Percentiles rank a stretch among this genome's conserved stretches.
These are phyloP conservation scores for Acorus gramineus DNA, from an alignment of 106 monocot genomes.

Conservation along the genomic window DNA sequence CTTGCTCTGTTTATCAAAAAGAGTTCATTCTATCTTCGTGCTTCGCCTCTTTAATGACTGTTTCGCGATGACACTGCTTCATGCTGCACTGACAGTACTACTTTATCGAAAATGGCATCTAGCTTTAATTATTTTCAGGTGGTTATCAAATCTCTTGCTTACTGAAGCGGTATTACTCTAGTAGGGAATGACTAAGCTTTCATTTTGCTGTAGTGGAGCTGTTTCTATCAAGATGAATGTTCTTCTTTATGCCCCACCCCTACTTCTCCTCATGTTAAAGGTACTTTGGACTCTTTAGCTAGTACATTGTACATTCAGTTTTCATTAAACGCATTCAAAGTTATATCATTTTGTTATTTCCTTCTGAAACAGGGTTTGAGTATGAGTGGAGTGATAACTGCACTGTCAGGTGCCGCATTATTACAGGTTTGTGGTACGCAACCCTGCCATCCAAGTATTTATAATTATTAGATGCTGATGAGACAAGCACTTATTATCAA, in stretches of 20 bases:
- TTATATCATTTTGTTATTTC: no score
- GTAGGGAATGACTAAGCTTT: not conserved
- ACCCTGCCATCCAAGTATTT: no score
- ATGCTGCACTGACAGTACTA: conserved; percentile 58
- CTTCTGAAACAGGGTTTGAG: conserved; percentile 49
- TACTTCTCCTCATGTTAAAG: conserved; percentile 90
- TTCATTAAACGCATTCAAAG: no score
- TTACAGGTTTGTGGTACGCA: conserved; percentile 50
- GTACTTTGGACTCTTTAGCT: conserved; percentile 23
- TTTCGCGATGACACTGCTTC: conserved; percentile 78
- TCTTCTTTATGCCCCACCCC: conserved; percentile 86
- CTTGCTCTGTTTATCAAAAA: conserved; percentile 89
- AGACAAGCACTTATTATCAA: no score
- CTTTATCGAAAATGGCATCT: conserved; percentile 75
- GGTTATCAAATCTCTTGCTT: conserved; percentile 8
- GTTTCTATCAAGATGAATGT: conserved; percentile 99
- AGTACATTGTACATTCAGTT: not conserved
- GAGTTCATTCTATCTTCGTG: conserved; percentile 91
- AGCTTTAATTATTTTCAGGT: conserved; percentile 83
- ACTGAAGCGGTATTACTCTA: not conserved
- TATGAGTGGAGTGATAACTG: conserved; percentile 47
- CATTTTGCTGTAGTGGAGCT: conserved; percentile 49
- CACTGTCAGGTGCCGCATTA: conserved; percentile 69
- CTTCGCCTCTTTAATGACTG: conserved; percentile 98
- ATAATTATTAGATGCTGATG: no score